phyloP scores from a whole-genome alignment of 176 grass and related monocot genomes.

The Typha latifolia region DNA sequence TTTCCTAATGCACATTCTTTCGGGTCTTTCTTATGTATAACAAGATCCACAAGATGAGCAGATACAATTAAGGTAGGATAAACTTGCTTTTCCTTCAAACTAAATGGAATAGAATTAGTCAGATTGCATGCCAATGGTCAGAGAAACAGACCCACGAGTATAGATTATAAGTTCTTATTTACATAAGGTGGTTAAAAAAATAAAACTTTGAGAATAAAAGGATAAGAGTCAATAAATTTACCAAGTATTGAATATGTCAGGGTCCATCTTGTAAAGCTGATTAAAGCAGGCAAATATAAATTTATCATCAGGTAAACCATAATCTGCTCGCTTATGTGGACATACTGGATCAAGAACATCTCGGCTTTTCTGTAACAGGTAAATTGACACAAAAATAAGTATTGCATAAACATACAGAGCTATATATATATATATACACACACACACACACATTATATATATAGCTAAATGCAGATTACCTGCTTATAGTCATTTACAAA shows the following conservation, averaged over 20 bases:
- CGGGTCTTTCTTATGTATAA: too few relatives aligned
- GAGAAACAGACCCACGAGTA: too few relatives aligned
- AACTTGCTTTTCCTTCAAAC: too few relatives aligned
- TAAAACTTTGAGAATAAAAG: too few relatives aligned
- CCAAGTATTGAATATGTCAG: constrained; percentile 86
- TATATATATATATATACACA: too few relatives aligned
- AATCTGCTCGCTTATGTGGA: constrained; percentile 69
- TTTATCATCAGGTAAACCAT: constrained; percentile 73
- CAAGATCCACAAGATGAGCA: too few relatives aligned
- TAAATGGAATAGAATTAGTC: too few relatives aligned
- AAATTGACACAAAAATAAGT: not conserved
- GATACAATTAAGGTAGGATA: too few relatives aligned
- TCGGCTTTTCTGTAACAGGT: constrained; percentile 47
- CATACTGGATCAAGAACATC: constrained; percentile 49
- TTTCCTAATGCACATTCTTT: too few relatives aligned
- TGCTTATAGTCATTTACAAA: constrained; percentile 93
- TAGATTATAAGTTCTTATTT: not conserved
- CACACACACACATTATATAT: too few relatives aligned
- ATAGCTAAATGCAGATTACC: constrained; percentile 18
- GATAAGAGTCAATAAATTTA: constrained; percentile 11
- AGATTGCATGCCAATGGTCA: too few relatives aligned
- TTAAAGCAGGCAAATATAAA: constrained; percentile 94
- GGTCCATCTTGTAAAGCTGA: constrained; percentile 96
- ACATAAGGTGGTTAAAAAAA: not conserved
- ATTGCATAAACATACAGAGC: too few relatives aligned